Conservation (phyloP, 164 flowering plant genomes). For the Kingdonia uniflora region DNA sequence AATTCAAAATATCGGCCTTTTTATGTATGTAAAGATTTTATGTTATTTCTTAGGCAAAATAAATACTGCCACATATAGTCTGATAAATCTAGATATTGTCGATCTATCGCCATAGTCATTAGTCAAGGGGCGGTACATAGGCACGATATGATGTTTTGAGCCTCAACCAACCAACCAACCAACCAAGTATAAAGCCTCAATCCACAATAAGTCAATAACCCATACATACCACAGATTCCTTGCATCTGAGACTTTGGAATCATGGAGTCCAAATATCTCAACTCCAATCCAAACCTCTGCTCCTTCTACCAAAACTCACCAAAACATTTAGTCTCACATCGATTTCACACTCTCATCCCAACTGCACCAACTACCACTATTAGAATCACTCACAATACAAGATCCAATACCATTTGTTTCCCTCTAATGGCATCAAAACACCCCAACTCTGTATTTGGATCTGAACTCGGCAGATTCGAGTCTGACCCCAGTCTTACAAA, state of each 20-base stretch:
- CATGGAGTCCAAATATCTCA: constrained; percentile 37
- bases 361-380: constrained; percentile 1
- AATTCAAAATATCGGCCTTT: no score
- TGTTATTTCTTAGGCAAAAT: no score
- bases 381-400: constrained; percentile 3
- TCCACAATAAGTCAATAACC: no score
- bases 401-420: neutral
- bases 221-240: constrained; percentile 11
- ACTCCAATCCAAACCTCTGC: constrained; percentile 21
- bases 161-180: no score
- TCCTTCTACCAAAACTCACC: constrained; percentile 8
- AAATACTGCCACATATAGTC: no score
- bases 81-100: no score
- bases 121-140: no score
- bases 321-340: constrained; percentile 1
- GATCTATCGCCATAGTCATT: no score
- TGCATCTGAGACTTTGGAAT: constrained; percentile 16
- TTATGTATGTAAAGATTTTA: no score
- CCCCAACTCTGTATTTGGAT: neutral
- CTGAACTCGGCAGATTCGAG: constrained; percentile 16
- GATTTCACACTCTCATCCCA: neutral
- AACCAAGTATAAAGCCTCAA: neutral
- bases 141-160: no score
- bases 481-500: constrained; percentile 49
- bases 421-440: constrained; percentile 28